Base-by-base conservation (phyloP, 306 rosid genomes). In the Vachellia pachyceras region DNA sequence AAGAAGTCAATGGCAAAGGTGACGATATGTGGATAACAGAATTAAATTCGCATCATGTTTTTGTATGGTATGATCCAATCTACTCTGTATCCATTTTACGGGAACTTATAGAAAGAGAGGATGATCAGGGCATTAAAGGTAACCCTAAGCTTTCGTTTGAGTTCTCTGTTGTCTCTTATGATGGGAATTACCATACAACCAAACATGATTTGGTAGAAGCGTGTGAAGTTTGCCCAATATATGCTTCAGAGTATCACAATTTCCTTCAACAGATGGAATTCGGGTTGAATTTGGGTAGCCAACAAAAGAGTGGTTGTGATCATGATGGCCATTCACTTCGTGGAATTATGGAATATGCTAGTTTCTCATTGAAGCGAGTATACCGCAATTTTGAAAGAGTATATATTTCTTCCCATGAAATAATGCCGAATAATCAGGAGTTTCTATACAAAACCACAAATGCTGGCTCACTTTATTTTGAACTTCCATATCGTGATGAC, bases 21-120 rank as follows among this genome's bases (percentile, higher is more conserved):
- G 12, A 42, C 2, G 39, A 41, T 35, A 69, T 41, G 5, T 3
- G 0, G 12, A 6, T 79, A 20, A 11, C 36, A 8, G 49, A 41
- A 20, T 69, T 79, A 75, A 69, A 41, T 55, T 69, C 77, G 11
- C 41, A 69, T 55, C 77, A 79, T 79, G 82, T 79, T 69, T 79
- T 69, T 41, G 4, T 69, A 7, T 78, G 82, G 77, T 79, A 79
- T 29, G 70, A 69, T 17, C 77, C 60, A 54, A 17, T 69, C 37
- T 57, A 66, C 39, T 42, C 10, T 6, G 2, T 15, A 0, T 3
- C 0, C 9, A 41, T 68, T 10, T 20, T 68, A 10, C 9, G 18
- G 13, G 50, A n/a, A 20, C 50, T 68, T 8, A n/a, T 41, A 2
- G 25, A 20, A n/a, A 68, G 36, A 50, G 75, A 13, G 44, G 61